A percentile compares a stretch with the other conserved stretches of the same genome.
Evolutionary conservation across 1,139 yeast genomes (phyloP).

Genomic region (Magnusiomyces tetraspermus): DNA sequence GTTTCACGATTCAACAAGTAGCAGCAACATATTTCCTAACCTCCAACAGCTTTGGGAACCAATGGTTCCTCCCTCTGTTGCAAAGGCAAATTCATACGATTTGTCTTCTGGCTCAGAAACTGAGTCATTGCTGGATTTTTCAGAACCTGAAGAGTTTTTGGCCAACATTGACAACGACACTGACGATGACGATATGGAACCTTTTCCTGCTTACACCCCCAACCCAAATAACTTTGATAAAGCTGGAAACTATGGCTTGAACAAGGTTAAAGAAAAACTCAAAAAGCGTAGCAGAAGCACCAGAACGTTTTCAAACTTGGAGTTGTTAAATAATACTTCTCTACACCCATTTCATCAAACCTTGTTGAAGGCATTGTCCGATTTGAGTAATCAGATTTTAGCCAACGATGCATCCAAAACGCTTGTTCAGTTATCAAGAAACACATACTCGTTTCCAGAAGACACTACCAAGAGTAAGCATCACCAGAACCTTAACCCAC

Average conservation of each 20-base stretch:
- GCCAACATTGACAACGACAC: background rate
- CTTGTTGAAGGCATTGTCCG: constrained; percentile 49
- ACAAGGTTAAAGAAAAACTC: background rate
- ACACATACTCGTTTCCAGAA: constrained; percentile 10
- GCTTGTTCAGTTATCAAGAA: constrained; percentile 46
- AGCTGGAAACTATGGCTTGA: background rate
- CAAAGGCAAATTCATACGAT: constrained; percentile 18
- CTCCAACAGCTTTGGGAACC: background rate
- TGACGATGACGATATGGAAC: constrained; percentile 15
- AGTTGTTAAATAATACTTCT: constrained; percentile 16
- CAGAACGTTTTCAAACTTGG: background rate
- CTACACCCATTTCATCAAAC: constrained; percentile 39
- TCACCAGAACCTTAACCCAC: no score
- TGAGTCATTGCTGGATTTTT: background rate
- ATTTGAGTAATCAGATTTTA: constrained; percentile 52
- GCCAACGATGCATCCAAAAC: constrained; percentile 59
- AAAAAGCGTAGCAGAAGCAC: no score
- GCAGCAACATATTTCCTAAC: background rate
- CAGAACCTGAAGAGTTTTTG: constrained; percentile 9
- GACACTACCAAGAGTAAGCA: background rate
- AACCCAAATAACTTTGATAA: background rate
- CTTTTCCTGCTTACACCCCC: background rate
- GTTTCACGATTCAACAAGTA: no score
- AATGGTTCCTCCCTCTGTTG: background rate
- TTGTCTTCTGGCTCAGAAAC: constrained; percentile 14